Percentiles rank a stretch among this genome's conserved stretches.
Evolutionary conservation across 495 filamentous ascomycete species (phyloP).

Genomic region (Aspergillus sclerotioniger): DNA sequence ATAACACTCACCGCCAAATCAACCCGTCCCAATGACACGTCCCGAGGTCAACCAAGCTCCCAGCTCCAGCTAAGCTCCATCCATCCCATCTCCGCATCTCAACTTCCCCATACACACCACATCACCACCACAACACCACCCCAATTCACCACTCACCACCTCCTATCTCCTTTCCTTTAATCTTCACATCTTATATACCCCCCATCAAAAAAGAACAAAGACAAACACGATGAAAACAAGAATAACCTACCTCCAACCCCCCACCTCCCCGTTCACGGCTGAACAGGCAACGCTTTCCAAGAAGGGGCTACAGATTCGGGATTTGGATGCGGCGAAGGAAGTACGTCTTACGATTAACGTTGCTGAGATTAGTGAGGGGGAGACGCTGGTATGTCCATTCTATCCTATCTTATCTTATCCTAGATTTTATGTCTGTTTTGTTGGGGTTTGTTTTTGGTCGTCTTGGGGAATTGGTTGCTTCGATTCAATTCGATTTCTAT

Average conservation of each 20-base stretch:
- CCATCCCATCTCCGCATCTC: constrained; percentile 4
- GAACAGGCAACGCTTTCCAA: constrained; percentile 55
- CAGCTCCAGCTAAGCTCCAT: neutral
- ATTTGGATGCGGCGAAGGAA: constrained; percentile 66
- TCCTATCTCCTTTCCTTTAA: too few species aligned
- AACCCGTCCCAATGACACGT: neutral
- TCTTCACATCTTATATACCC: too few species aligned
- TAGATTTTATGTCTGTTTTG: too few species aligned
- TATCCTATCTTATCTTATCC: too few species aligned
- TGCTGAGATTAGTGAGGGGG: neutral
- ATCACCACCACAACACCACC: neutral
- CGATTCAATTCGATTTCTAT: too few species aligned
- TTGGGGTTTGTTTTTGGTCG: too few species aligned
- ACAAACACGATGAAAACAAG: constrained; percentile 71
- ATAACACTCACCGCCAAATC: constrained; percentile 1
- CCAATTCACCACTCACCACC: neutral
- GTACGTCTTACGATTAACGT: constrained; percentile 68
- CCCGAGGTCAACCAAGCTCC: neutral
- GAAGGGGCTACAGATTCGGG: constrained; percentile 53
- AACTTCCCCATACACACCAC: neutral
- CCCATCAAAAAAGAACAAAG: neutral
- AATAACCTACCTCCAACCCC: constrained; percentile 72
- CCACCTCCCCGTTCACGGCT: constrained; percentile 59
- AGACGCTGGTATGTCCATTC: too few species aligned
- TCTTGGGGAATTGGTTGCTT: too few species aligned